These are phyloP conservation scores for Rubia peregrina DNA, from an alignment of 305 asterid genomes.

Conservation along the genomic window DNA sequence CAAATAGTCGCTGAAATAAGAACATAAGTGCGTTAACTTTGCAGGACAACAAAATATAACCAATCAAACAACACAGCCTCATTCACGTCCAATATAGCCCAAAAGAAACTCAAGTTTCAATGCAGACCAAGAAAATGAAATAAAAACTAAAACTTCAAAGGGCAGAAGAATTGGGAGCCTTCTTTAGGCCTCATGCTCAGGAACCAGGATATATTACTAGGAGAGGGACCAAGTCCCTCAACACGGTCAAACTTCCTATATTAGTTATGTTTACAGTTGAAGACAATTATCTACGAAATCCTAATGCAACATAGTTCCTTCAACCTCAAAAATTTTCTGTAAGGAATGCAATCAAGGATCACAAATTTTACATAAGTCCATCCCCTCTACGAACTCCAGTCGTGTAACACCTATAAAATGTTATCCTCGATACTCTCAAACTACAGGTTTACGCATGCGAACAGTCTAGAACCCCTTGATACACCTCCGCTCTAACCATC, in stretches of 20 bases:
- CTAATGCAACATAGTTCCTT: too few relatives aligned
- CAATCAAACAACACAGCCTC: not conserved
- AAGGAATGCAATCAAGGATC: not conserved
- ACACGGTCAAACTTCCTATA: not conserved
- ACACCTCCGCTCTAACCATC: not conserved
- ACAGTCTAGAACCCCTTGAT: not conserved
- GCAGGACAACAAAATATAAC: not conserved
- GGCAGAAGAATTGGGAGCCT: not conserved
- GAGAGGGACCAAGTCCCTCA: not conserved
- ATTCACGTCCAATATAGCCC: not conserved
- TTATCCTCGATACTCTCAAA: not conserved
- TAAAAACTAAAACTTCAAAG: not conserved
- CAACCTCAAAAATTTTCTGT: too few relatives aligned
- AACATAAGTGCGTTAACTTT: not conserved
- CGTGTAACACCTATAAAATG: not conserved
- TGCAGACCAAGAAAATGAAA: not conserved
- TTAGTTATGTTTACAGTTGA: not conserved
- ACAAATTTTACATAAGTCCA: not conserved
- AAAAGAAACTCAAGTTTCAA: not conserved
- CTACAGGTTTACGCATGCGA: not conserved
- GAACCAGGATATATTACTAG: not conserved
- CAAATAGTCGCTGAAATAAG: slow-evolving; percentile 29
- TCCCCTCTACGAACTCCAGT: not conserved
- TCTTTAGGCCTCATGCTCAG: not conserved
- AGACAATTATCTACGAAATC: not conserved